Percentiles rank a stretch among this genome's conserved stretches.
phyloP scores from a whole-genome alignment of 345 rosid species.

The Raphanus sativus region DNA sequence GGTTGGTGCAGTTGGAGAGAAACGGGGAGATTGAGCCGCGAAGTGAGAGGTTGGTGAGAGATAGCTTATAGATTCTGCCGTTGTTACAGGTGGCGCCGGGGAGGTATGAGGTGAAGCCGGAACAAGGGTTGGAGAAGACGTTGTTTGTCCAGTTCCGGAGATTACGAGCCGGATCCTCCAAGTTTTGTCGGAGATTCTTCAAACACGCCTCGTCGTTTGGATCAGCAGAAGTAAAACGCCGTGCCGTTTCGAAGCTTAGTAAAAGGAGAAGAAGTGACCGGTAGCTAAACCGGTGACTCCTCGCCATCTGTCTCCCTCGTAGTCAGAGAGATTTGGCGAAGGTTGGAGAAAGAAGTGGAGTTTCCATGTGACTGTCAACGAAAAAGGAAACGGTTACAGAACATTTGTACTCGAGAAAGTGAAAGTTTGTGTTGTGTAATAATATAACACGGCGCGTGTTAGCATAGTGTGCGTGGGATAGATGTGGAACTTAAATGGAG shows the following conservation, averaged over 20 bases:
- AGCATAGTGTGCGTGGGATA: constrained; percentile 12
- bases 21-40: constrained; percentile 49
- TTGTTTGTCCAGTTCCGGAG: constrained; percentile 82
- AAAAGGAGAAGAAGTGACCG: constrained; percentile 38
- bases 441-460: constrained; percentile 20
- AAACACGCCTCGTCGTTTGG: constrained; percentile 78
- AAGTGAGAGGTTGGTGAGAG: constrained; percentile 38
- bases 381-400: constrained; percentile 6
- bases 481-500: neutral
- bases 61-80: constrained; percentile 53
- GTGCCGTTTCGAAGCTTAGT: constrained; percentile 35
- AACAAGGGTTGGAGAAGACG: constrained; percentile 67
- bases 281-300: constrained; percentile 41
- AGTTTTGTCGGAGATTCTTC: constrained; percentile 51
- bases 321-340: constrained; percentile 3
- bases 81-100: constrained; percentile 91
- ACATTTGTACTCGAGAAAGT: neutral
- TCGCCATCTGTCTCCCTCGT: constrained; percentile 10
- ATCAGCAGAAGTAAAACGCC: constrained; percentile 48
- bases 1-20: neutral
- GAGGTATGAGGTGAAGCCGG: constrained; percentile 77
- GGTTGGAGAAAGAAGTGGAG: constrained; percentile 31
- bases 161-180: constrained; percentile 62
- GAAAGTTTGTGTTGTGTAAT: neutral
- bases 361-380: constrained; percentile 1